These are phyloP conservation scores for Eucalyptus grandis DNA, from an alignment of 345 rosid species.

Conservation along the genomic window DNA sequence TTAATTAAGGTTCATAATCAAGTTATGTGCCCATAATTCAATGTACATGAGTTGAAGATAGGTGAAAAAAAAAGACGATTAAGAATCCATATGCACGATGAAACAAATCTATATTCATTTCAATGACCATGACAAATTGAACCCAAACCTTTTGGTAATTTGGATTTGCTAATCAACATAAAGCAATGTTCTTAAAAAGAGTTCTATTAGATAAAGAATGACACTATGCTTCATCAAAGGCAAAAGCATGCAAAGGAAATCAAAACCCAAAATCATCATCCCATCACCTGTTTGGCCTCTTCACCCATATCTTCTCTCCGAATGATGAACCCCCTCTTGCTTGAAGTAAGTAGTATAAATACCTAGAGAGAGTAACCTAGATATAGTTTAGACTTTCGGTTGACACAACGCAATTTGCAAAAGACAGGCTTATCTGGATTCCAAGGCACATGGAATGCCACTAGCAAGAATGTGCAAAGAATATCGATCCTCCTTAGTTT, in stretches of 20 bases:
- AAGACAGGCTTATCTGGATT: conserved; percentile 14
- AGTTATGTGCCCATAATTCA: not conserved
- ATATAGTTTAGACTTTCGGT: not conserved
- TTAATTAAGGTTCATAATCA: not conserved
- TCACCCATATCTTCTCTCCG: conserved; percentile 38
- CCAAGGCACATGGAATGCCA: conserved; percentile 57
- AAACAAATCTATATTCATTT: not conserved
- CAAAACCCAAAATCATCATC: not conserved
- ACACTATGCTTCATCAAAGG: not conserved
- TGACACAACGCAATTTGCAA: not conserved
- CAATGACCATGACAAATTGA: not conserved
- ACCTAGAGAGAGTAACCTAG: not conserved
- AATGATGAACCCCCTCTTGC: not conserved
- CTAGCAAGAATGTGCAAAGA: not conserved
- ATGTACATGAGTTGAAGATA: not conserved
- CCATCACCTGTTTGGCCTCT: conserved; percentile 58
- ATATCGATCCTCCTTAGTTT: not conserved
- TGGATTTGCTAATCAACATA: not conserved
- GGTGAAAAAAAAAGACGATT: not conserved
- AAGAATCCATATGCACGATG: not conserved
- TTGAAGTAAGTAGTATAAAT: not conserved
- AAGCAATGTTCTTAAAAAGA: not conserved
- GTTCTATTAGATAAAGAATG: not conserved
- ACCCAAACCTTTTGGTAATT: not conserved
- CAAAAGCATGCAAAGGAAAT: not conserved